Conservation (phyloP, 345 rosid species). For the Conringia planisiliqua region DNA sequence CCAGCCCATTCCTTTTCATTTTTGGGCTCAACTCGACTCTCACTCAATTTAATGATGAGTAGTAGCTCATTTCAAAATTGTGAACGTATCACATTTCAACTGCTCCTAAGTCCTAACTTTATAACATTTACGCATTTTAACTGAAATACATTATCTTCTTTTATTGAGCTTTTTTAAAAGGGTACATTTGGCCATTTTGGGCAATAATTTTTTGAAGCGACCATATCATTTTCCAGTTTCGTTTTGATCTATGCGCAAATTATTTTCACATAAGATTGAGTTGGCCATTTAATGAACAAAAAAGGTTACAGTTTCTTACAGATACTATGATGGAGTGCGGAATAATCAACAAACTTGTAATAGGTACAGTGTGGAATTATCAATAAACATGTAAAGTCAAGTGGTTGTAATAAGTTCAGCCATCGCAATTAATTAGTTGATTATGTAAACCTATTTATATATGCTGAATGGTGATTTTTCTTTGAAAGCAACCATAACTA, state of each 20-base stretch:
- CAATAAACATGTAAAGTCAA: conserved; percentile 7
- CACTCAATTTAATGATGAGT: background rate
- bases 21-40: background rate
- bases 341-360: background rate
- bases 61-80: background rate
- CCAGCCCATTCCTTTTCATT: background rate
- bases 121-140: background rate
- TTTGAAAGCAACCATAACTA: background rate
- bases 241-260: background rate
- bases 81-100: background rate
- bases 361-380: background rate
- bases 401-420: conserved; percentile 3
- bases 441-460: background rate
- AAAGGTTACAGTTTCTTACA: background rate
- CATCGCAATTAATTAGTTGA: background rate
- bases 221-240: background rate
- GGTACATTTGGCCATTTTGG: too few relatives aligned
- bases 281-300: background rate
- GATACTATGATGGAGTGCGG: too few relatives aligned
- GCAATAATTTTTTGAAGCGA: too few relatives aligned
- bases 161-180: background rate
- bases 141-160: background rate
- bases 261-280: background rate
- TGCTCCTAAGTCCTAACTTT: background rate
- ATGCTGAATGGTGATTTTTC: background rate